Conservation (phyloP, 2,329 filamentous ascomycete genomes). For the Camillea tinctor region DNA sequence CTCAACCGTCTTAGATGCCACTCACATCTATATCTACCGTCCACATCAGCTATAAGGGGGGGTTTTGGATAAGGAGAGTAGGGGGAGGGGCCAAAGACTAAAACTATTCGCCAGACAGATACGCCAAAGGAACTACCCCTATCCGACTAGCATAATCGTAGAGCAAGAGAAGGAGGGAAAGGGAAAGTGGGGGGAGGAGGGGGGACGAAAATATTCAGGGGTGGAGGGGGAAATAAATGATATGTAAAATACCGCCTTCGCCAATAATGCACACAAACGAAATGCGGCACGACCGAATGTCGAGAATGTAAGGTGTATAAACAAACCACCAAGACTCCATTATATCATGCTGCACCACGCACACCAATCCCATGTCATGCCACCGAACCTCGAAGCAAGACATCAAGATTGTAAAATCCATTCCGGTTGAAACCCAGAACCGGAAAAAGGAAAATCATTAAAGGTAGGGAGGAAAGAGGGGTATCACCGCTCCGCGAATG, state of each 20-base stretch:
- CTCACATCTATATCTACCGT: neutral
- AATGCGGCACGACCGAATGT: slow-evolving; percentile 8
- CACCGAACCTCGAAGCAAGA: slow-evolving; percentile 5
- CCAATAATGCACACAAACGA: slow-evolving; percentile 19
- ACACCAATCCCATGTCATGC: slow-evolving; percentile 15
- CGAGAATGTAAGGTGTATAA: slow-evolving; percentile 10
- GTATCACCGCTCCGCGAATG: slow-evolving; percentile 29
- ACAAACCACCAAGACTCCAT: slow-evolving; percentile 17
- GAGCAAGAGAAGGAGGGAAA: too few relatives aligned
- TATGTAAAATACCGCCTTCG: slow-evolving; percentile 14
- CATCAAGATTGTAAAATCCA: slow-evolving; percentile 3
- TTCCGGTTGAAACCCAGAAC: slow-evolving; percentile 4
- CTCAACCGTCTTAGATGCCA: neutral
- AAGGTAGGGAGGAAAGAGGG: slow-evolving; percentile 15
- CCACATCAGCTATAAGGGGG: neutral
- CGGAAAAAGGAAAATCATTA: slow-evolving; percentile 4
- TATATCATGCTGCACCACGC: slow-evolving; percentile 11
- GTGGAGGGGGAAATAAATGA: slow-evolving; percentile 7
- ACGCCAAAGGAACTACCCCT: neutral
- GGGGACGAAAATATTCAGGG: neutral
- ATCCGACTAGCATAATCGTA: neutral
- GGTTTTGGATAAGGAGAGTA: too few relatives aligned
- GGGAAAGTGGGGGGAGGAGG: neutral
- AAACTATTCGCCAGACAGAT: neutral
- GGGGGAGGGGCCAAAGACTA: too few relatives aligned